phyloP scores from a whole-genome alignment of 352 stramenopile genomes.

The Pythium chondricola region DNA sequence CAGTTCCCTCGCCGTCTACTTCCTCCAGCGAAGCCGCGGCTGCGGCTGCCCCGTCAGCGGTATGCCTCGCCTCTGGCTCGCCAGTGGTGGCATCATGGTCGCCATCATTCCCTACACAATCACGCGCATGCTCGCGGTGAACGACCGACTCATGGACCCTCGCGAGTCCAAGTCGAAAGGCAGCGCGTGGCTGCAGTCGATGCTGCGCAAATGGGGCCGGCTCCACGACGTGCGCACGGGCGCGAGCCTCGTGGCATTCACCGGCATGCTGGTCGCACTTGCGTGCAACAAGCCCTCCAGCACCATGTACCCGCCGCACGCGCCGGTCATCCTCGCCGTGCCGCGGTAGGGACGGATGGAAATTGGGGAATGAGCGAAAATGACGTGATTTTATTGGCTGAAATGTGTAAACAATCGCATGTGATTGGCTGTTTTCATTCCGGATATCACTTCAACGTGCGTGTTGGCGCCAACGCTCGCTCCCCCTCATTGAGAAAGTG shows the following conservation, averaged over 20 bases:
- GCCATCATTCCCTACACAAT: slow-evolving; percentile 62
- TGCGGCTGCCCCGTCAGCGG: slow-evolving; percentile 19
- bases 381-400: slow-evolving; percentile 1
- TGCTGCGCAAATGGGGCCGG: slow-evolving; percentile 44
- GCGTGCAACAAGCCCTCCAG: slow-evolving; percentile 17
- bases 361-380: not conserved
- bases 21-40: slow-evolving; percentile 26
- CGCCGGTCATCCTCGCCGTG: not conserved
- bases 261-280: slow-evolving; percentile 56
- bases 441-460: slow-evolving; percentile 7
- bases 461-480: not conserved
- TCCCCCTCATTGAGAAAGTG: not conserved
- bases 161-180: slow-evolving; percentile 28
- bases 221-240: slow-evolving; percentile 50
- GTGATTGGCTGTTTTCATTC: slow-evolving; percentile 3
- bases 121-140: slow-evolving; percentile 58
- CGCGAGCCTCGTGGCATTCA: slow-evolving; percentile 47
- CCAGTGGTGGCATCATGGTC: slow-evolving; percentile 47
- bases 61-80: slow-evolving; percentile 46
- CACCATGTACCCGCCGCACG: not conserved
- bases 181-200: slow-evolving; percentile 41
- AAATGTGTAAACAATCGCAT: slow-evolving; percentile 1
- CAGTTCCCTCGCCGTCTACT: slow-evolving; percentile 38
- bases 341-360: too few species aligned
- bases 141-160: slow-evolving; percentile 52